A percentile compares a stretch with the other conserved stretches of the same genome.
These are phyloP conservation scores for Chloranthus sessilifolius DNA, from an alignment of 164 flowering plant species.

Conservation along the genomic window DNA sequence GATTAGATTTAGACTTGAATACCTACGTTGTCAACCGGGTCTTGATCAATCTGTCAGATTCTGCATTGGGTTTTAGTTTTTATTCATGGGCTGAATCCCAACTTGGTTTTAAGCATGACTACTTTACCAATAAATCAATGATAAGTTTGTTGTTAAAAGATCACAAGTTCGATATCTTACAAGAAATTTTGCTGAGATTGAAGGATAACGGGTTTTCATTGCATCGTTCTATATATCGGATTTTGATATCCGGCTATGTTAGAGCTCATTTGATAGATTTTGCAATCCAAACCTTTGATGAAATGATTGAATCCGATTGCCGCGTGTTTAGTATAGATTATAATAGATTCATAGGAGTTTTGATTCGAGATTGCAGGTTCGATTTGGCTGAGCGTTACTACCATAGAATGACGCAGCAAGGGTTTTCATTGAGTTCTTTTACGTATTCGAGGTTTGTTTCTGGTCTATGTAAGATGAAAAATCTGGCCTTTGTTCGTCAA, in stretches of 20 bases:
- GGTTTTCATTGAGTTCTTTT: constrained; percentile 68
- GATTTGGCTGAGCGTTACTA: constrained; percentile 73
- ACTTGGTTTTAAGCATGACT: constrained; percentile 20
- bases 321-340: constrained; percentile 78
- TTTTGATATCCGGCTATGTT: constrained; percentile 58
- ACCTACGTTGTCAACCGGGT: constrained; percentile 26
- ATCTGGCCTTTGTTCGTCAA: constrained; percentile 39
- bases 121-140: constrained; percentile 21
- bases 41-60: constrained; percentile 14
- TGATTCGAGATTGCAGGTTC: constrained; percentile 49
- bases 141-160: constrained; percentile 21
- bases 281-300: constrained; percentile 72
- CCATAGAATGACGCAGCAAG: constrained; percentile 40
- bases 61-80: constrained; percentile 22
- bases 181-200: constrained; percentile 16
- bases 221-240: constrained; percentile 58
- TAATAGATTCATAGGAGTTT: constrained; percentile 79
- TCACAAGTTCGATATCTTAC: constrained; percentile 13
- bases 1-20: constrained; percentile 19
- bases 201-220: constrained; percentile 17
- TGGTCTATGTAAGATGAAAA: constrained; percentile 57
- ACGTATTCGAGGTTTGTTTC: constrained; percentile 85
- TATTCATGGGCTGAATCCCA: constrained; percentile 28
- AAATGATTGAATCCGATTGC: constrained; percentile 75
- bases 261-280: constrained; percentile 60